These are phyloP conservation scores for Daldinia vernicosa DNA, from an alignment of 495 filamentous ascomycete genomes.

Conservation along the genomic window DNA sequence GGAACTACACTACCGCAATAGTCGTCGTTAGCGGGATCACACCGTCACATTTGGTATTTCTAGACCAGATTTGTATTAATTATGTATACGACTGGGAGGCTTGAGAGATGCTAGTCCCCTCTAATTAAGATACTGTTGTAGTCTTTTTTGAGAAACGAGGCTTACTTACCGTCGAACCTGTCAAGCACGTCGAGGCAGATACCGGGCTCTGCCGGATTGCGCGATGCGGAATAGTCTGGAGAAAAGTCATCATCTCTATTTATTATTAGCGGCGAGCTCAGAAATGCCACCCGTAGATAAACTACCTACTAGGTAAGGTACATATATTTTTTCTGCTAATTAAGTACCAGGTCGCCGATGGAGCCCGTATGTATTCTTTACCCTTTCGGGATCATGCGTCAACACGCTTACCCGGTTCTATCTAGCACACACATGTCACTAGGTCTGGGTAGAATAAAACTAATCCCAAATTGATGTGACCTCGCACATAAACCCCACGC, in stretches of 20 bases:
- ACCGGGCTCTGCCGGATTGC: constrained; percentile 19
- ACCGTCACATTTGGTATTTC: constrained; percentile 42
- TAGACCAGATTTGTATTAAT: constrained; percentile 35
- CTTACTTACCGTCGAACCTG: constrained; percentile 2
- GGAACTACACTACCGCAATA: constrained; percentile 41
- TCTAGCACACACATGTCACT: constrained; percentile 40
- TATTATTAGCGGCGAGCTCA: neutral
- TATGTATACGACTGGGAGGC: constrained; percentile 7
- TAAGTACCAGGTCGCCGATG: constrained; percentile 36
- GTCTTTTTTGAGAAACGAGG: neutral
- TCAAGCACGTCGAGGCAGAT: constrained; percentile 1
- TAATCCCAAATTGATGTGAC: constrained; percentile 41
- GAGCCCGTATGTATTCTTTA: constrained; percentile 30
- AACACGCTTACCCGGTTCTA: constrained; percentile 42
- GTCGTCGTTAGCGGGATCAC: constrained; percentile 40
- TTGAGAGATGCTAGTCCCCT: neutral
- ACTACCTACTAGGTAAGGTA: too few relatives aligned
- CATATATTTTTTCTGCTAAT: constrained; percentile 20
- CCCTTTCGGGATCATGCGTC: constrained; percentile 42
- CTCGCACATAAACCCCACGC: constrained; percentile 40
- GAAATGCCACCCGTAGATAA: constrained; percentile 11
- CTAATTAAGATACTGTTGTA: neutral
- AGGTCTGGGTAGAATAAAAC: constrained; percentile 35
- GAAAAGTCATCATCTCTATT: neutral
- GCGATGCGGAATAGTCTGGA: constrained; percentile 29